These are phyloP conservation scores for Sugiyamaella chiloensis DNA, from an alignment of 805 yeast species.

Conservation along the genomic window DNA sequence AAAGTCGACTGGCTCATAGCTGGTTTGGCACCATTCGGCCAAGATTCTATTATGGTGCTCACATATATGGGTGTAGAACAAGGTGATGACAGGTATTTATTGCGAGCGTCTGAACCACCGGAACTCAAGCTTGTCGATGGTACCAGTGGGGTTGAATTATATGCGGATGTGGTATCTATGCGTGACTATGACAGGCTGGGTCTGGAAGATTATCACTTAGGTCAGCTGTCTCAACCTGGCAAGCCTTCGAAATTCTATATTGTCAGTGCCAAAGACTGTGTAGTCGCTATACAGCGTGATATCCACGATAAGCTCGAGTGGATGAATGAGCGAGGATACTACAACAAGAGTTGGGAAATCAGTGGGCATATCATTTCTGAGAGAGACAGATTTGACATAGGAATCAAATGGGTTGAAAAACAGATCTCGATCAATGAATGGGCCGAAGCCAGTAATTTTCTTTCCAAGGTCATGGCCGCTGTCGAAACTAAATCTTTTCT, in stretches of 20 bases:
- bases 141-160: slow-evolving; percentile 63
- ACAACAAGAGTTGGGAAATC: slow-evolving; percentile 74
- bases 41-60: slow-evolving; percentile 62
- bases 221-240: slow-evolving; percentile 33
- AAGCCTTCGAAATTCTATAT: slow-evolving; percentile 51
- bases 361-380: slow-evolving; percentile 55
- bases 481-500: slow-evolving; percentile 17
- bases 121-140: slow-evolving; percentile 71
- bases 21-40: slow-evolving; percentile 74
- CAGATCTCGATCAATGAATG: slow-evolving; percentile 44
- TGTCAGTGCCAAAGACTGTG: slow-evolving; percentile 78
- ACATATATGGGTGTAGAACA: slow-evolving; percentile 36
- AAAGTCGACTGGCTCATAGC: slow-evolving; percentile 54
- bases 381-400: slow-evolving; percentile 53
- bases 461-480: slow-evolving; percentile 40
- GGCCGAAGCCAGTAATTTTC: slow-evolving; percentile 52
- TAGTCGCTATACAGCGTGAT: slow-evolving; percentile 68
- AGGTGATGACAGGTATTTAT: not conserved
- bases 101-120: slow-evolving; percentile 45
- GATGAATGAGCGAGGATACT: slow-evolving; percentile 56
- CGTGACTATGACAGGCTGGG: slow-evolving; percentile 54
- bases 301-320: slow-evolving; percentile 69
- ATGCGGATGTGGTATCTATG: slow-evolving; percentile 74
- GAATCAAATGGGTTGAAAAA: slow-evolving; percentile 49
- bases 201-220: slow-evolving; percentile 74